A percentile compares a stretch with the other conserved stretches of the same genome.
Conservation (phyloP, 345 rosid genomes). For the Durio zibethinus region DNA sequence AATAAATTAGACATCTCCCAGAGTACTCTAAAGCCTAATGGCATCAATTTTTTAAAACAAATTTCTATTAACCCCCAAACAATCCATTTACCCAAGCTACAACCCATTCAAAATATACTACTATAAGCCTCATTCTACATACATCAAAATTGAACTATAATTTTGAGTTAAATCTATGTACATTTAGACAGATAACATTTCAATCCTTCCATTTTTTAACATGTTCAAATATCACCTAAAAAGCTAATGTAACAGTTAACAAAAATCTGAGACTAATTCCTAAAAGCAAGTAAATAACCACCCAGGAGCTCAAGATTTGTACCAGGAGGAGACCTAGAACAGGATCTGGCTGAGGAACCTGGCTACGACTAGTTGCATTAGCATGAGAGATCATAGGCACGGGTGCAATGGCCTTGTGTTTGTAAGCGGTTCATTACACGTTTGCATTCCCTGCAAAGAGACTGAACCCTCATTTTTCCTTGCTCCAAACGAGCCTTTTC, state of each 20-base stretch:
- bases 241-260: background rate
- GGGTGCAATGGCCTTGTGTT: constrained; percentile 34
- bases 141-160: background rate
- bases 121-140: background rate
- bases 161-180: background rate
- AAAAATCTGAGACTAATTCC: background rate
- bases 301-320: background rate
- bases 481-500: constrained; percentile 59
- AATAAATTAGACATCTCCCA: background rate
- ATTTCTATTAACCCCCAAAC: background rate
- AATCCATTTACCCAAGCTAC: background rate
- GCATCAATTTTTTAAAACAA: background rate
- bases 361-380: background rate
- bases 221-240: background rate
- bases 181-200: background rate
- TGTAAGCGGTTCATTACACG: constrained; percentile 61
- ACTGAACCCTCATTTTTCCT: constrained; percentile 67
- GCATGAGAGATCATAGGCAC: constrained; percentile 30
- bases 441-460: constrained; percentile 67
- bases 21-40: background rate
- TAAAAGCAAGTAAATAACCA: background rate
- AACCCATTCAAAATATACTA: background rate
- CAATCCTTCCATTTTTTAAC: background rate
- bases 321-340: constrained; percentile 39
- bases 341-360: constrained; percentile 27